Evolutionary conservation across 2,329 filamentous ascomycete genomes (phyloP), one percentile per base, ranked within the genome.

Genomic region (Pseudocercospora vitis): DNA sequence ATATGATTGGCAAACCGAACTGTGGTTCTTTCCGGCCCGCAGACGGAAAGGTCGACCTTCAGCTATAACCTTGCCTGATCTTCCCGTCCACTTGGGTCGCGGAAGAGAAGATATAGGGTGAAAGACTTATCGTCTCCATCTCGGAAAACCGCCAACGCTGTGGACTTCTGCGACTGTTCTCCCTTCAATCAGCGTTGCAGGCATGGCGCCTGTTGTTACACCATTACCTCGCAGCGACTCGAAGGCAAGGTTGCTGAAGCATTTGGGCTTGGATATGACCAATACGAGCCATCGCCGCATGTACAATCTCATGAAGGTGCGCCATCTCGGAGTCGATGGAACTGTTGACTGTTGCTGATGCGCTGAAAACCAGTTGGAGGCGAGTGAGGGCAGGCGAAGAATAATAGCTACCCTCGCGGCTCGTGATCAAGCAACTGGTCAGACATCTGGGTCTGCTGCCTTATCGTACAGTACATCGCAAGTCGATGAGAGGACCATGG

Each of bases 291-390:
- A 70, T 55, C 68, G 62, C 37, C 59, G 61, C 9, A 57, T 73
- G 7, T 74, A 77, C 52, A 69, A 64, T 28, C 39, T 72, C 52
- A 72, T 77, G 63, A 71, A 74, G 61, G 74, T 76, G n/a, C 18
- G 12, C 9, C 35, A 23, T n/a, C n/a, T n/a, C n/a, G n/a, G n/a
- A n/a, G n/a, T n/a, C n/a, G n/a, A n/a, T n/a, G n/a, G n/a, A n/a
- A n/a, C n/a, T n/a, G n/a, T n/a, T 19, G 33, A 42, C 14, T 16
- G 19, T 16, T 21, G 14, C 14, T 37, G 14, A 46, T 11, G 40
- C 40, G 26, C 33, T 16, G 6, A 11, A 23, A 2, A 12, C 2
- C 46, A 76, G 74, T 62, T 70, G 32, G 74, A 77, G 55, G 75
- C 74, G n/a, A 61, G 60, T 26, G 49, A 55, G 26, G 73, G 70